Percentiles rank a stretch among this genome's conserved stretches.
Evolutionary conservation across 805 yeast species (phyloP).

Genomic region (Saturnispora sekii): DNA sequence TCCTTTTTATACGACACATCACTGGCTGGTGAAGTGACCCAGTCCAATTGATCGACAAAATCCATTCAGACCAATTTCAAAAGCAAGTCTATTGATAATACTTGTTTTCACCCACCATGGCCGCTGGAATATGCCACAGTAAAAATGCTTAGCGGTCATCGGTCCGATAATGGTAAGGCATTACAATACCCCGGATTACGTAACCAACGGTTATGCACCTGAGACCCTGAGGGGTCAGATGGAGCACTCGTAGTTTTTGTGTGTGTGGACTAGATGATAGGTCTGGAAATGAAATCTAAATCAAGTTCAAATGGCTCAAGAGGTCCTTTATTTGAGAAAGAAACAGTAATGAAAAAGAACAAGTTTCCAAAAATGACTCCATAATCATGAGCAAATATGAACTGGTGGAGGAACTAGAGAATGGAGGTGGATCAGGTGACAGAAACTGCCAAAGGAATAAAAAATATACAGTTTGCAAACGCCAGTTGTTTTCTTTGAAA

Average conservation of each 20-base stretch:
- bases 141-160: no score
- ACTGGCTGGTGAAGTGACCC: not conserved
- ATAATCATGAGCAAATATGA: constrained; percentile 26
- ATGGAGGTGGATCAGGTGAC: constrained; percentile 40
- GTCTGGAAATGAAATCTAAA: no score
- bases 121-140: no score
- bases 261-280: no score
- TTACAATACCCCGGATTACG: no score
- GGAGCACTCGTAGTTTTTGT: no score
- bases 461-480: constrained; percentile 65
- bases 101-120: no score
- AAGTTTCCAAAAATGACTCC: constrained; percentile 24
- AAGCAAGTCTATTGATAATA: not conserved
- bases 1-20: constrained; percentile 3
- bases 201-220: no score
- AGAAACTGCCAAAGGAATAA: constrained; percentile 47
- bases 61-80: not conserved
- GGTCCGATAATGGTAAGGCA: no score
- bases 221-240: no score
- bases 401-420: constrained; percentile 29
- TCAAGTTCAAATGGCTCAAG: no score
- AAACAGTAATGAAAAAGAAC: constrained; percentile 10
- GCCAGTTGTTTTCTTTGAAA: constrained; percentile 41
- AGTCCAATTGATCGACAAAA: not conserved
- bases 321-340: no score